These are phyloP conservation scores for Pseudonitzschia delicatissima DNA, from an alignment of 108 stramenopile genomes.

Conservation along the genomic window DNA sequence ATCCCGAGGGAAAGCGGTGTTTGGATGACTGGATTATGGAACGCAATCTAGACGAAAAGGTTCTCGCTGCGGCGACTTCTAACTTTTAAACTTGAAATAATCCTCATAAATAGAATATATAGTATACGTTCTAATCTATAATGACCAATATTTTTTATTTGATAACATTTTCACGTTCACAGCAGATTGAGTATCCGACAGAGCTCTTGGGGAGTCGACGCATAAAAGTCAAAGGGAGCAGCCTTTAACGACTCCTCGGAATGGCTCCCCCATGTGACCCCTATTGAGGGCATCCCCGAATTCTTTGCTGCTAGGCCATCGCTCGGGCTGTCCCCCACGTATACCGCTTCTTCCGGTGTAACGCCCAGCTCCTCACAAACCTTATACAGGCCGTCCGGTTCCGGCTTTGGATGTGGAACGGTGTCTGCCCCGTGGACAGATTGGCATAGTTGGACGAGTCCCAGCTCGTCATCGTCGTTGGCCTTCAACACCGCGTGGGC, in stretches of 20 bases:
- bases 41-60: constrained; percentile 35
- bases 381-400: constrained; percentile 61
- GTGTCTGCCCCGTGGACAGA: constrained; percentile 80
- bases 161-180: neutral
- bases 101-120: no score
- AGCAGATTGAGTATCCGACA: constrained; percentile 17
- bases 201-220: constrained; percentile 53
- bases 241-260: constrained; percentile 49
- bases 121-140: no score
- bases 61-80: constrained; percentile 4
- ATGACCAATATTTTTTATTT: no score
- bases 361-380: constrained; percentile 68
- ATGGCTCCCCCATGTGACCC: constrained; percentile 79
- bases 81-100: constrained; percentile 2
- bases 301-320: constrained; percentile 69
- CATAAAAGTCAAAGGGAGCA: constrained; percentile 56
- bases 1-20: constrained; percentile 62
- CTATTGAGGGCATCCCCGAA: constrained; percentile 68
- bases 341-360: constrained; percentile 57
- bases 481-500: constrained; percentile 78
- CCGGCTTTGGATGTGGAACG: constrained; percentile 75
- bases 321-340: constrained; percentile 78
- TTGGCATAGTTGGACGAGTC: constrained; percentile 46
- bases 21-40: constrained; percentile 61
- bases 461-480: constrained; percentile 27